Evolutionary conservation across 208 protist species (phyloP).

Genomic region (Trypanosoma platydactyli): DNA sequence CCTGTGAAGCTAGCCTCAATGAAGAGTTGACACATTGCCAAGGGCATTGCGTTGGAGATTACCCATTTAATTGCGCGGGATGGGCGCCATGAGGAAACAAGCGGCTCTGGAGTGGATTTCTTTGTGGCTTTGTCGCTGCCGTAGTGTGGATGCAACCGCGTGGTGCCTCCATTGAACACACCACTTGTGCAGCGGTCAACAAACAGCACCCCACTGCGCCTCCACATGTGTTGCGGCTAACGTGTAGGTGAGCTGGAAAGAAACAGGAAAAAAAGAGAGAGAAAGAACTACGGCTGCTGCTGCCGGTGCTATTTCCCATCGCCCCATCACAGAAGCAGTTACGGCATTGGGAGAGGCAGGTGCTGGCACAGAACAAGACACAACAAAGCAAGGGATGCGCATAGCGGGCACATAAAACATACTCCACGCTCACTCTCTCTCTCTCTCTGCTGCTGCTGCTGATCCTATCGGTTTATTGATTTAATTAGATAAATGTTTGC

Average conservation of each 20-base stretch:
- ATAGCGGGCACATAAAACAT: too few species aligned
- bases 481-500: neutral
- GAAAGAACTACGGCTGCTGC: neutral
- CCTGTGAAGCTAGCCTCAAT: constrained; percentile 54
- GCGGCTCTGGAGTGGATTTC: neutral
- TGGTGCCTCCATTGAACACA: neutral
- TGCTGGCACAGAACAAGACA: too few species aligned
- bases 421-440: neutral
- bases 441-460: neutral
- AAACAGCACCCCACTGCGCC: neutral
- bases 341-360: too few species aligned
- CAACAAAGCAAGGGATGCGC: too few species aligned
- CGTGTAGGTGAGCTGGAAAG: neutral
- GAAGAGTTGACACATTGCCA: constrained; percentile 70
- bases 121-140: constrained; percentile 1
- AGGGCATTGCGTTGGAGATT: constrained; percentile 49
- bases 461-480: neutral
- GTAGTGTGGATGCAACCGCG: neutral
- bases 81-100: neutral
- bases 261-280: constrained; percentile 1
- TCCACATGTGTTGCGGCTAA: constrained; percentile 5
- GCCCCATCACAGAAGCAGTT: neutral
- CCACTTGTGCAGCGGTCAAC: neutral
- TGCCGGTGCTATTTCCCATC: too few species aligned
- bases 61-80: constrained; percentile 48